A percentile compares a stretch with the other conserved stretches of the same genome.
phyloP scores from a whole-genome alignment of 805 yeast species.

The Nakazawaea wyomingensis region DNA sequence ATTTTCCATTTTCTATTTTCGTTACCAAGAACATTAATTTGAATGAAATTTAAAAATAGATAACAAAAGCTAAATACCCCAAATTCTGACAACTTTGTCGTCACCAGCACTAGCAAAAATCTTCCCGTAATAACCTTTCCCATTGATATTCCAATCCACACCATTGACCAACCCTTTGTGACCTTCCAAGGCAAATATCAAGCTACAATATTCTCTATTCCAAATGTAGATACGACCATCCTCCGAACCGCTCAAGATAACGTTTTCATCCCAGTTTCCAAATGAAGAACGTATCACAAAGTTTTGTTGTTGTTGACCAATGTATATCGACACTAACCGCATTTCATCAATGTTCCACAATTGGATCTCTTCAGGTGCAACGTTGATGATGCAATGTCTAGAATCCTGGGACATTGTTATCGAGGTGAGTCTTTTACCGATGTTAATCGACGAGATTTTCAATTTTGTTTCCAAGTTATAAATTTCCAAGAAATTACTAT shows the following conservation, averaged over 20 bases:
- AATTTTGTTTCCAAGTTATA: slow-evolving; percentile 42
- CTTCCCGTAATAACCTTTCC: slow-evolving; percentile 24
- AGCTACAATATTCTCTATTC: slow-evolving; percentile 67
- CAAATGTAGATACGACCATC: slow-evolving; percentile 76
- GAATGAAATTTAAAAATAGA: no score
- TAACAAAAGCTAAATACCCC: slow-evolving; percentile 35
- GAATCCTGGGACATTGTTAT: slow-evolving; percentile 56
- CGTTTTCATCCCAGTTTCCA: slow-evolving; percentile 65
- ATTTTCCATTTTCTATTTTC: background rate
- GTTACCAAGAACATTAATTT: no score
- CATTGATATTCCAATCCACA: slow-evolving; percentile 60
- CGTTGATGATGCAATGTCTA: slow-evolving; percentile 52
- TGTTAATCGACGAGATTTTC: slow-evolving; percentile 38
- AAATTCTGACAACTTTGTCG: slow-evolving; percentile 64
- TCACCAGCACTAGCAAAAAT: slow-evolving; percentile 81
- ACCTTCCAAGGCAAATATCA: slow-evolving; percentile 55
- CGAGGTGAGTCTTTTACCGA: slow-evolving; percentile 60
- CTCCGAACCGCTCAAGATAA: slow-evolving; percentile 78
- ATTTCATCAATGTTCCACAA: slow-evolving; percentile 70
- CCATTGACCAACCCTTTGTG: slow-evolving; percentile 68
- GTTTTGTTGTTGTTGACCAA: slow-evolving; percentile 68
- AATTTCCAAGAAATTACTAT: slow-evolving; percentile 55
- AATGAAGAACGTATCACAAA: slow-evolving; percentile 72
- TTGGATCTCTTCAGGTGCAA: slow-evolving; percentile 72
- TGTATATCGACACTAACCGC: slow-evolving; percentile 53